Evolutionary conservation across 2,329 filamentous ascomycete species (phyloP).

Genomic region (Epichloe amarillans): DNA sequence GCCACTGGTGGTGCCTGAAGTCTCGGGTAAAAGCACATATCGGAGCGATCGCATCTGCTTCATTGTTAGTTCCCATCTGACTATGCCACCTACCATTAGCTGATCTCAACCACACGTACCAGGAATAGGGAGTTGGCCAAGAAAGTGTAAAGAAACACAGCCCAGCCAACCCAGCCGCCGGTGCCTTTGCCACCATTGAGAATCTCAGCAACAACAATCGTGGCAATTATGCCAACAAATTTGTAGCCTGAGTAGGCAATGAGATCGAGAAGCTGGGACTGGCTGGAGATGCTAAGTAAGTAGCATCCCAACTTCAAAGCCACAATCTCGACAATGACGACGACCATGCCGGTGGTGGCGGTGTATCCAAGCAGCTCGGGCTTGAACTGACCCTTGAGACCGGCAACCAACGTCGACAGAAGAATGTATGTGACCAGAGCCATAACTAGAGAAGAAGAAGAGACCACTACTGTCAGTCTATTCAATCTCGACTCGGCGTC

Average conservation of each 20-base stretch:
- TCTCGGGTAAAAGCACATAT: conserved; percentile 89
- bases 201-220: conserved; percentile 66
- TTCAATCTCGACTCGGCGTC: neutral
- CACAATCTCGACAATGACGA: conserved; percentile 80
- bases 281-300: conserved; percentile 82
- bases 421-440: conserved; percentile 95
- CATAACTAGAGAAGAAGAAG: conserved; percentile 48
- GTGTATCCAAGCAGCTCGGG: conserved; percentile 87
- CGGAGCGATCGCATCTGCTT: conserved; percentile 77
- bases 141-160: conserved; percentile 82
- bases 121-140: conserved; percentile 90
- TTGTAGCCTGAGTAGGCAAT: conserved; percentile 98
- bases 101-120: conserved; percentile 36
- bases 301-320: conserved; percentile 87
- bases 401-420: conserved; percentile 78
- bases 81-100: neutral
- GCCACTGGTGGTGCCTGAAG: conserved; percentile 48
- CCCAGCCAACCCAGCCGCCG: conserved; percentile 79
- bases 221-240: conserved; percentile 92
- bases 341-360: conserved; percentile 67
- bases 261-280: conserved; percentile 83
- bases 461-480: conserved; percentile 10
- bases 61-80: neutral
- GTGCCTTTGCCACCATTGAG: conserved; percentile 69
- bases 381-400: conserved; percentile 80